A percentile compares a stretch with the other conserved stretches of the same genome.
Evolutionary conservation across 2,329 filamentous ascomycete species (phyloP).

Genomic region (Lithohypha guttulata): DNA sequence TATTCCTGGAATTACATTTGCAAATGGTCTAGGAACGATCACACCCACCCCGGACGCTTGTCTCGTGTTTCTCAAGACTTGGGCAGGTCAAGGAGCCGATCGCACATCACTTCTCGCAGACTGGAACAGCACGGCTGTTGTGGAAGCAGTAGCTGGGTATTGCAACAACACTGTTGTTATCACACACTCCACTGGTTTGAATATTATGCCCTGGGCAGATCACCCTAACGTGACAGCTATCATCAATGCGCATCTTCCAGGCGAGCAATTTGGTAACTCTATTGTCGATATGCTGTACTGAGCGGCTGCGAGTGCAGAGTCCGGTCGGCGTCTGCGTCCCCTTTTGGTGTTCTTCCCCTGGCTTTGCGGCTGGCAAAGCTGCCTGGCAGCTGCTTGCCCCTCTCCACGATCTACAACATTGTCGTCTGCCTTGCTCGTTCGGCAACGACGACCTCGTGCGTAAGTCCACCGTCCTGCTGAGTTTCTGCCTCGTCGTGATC

Average conservation of each 20-base stretch:
- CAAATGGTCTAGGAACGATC: constrained; percentile 51
- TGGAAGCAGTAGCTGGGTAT: constrained; percentile 34
- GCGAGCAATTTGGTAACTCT: constrained; percentile 72
- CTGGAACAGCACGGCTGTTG: constrained; percentile 31
- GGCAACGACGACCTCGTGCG: too few relatives aligned
- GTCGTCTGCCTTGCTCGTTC: too few relatives aligned
- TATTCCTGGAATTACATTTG: background rate
- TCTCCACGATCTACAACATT: too few relatives aligned
- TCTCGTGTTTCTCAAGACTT: constrained; percentile 50
- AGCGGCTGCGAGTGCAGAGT: too few relatives aligned
- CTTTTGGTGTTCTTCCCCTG: too few relatives aligned
- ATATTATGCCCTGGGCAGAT: constrained; percentile 26
- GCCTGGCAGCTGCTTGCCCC: too few relatives aligned
- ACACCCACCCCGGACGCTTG: constrained; percentile 37
- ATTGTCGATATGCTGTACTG: constrained; percentile 75
- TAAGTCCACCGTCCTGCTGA: too few relatives aligned
- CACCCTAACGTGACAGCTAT: constrained; percentile 66
- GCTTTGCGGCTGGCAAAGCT: too few relatives aligned
- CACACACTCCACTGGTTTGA: constrained; percentile 34
- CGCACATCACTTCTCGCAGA: constrained; percentile 3
- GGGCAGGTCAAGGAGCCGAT: constrained; percentile 33
- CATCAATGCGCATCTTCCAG: constrained; percentile 69
- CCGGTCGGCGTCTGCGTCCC: too few relatives aligned
- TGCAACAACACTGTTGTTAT: constrained; percentile 45
- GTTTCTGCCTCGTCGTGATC: too few relatives aligned